A percentile compares a stretch with the other conserved stretches of the same genome.
Conservation (phyloP, 1,284 basidiomycete species). For the Puccinia polysora region DNA sequence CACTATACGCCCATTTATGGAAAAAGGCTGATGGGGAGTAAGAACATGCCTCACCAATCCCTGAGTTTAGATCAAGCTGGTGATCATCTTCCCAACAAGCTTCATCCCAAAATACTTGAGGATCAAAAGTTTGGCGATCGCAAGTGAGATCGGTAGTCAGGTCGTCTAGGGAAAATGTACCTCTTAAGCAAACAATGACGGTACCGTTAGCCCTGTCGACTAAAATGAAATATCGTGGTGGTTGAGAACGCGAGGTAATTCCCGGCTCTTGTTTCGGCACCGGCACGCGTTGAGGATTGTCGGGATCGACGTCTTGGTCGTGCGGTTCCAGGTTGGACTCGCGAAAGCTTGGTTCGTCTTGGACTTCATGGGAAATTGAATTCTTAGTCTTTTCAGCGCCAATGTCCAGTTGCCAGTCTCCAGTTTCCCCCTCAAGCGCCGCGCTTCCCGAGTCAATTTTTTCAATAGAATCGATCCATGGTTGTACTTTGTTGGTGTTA, state of each 20-base stretch:
- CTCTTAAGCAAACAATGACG: conserved; percentile 65
- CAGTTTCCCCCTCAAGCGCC: too few species aligned
- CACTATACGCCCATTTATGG: too few species aligned
- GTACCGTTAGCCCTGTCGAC: conserved; percentile 68
- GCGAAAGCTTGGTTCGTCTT: too few species aligned
- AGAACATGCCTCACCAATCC: conserved; percentile 3
- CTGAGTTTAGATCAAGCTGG: conserved; percentile 4
- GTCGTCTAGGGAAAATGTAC: conserved; percentile 51
- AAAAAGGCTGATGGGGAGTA: not conserved
- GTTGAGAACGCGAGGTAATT: conserved; percentile 2
- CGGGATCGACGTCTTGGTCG: not conserved
- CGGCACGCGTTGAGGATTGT: not conserved
- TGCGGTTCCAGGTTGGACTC: too few species aligned
- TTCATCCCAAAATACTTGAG: conserved; percentile 39
- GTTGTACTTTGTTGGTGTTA: too few species aligned
- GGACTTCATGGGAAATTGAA: too few species aligned
- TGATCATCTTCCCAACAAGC: not conserved
- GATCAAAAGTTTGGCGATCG: conserved; percentile 47
- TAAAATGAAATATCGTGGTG: conserved; percentile 70
- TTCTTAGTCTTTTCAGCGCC: too few species aligned
- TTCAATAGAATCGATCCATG: too few species aligned
- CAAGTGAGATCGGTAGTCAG: conserved; percentile 52
- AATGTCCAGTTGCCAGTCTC: too few species aligned
- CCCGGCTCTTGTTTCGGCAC: not conserved
- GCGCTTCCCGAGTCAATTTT: too few species aligned